Percentiles rank a stretch among this genome's conserved stretches.
phyloP scores from a whole-genome alignment of 257 asterid species.

The Nicotiana sylvestris region DNA sequence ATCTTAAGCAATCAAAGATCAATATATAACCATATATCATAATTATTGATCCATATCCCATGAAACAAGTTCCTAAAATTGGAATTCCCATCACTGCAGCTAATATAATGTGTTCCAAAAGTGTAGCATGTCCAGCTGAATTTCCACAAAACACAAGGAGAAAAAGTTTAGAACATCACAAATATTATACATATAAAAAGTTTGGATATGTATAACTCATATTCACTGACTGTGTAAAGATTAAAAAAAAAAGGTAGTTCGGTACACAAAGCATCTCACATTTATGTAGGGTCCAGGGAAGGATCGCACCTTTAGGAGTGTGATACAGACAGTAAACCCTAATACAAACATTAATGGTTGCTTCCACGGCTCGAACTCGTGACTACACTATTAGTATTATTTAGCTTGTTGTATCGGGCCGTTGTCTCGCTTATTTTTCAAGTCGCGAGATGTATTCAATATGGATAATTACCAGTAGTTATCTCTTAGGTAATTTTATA shows the following conservation, averaged over 20 bases:
- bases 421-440: neutral
- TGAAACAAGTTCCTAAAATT: conserved; percentile 43
- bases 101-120: conserved; percentile 63
- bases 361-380: fast-evolving
- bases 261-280: fast-evolving
- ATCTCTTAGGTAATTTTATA: neutral
- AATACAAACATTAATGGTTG: too few relatives aligned
- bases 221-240: neutral
- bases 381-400: neutral
- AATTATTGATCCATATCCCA: conserved; percentile 66
- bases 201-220: too few relatives aligned
- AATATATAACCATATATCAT: conserved; percentile 60
- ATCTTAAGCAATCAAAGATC: conserved; percentile 62
- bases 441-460: neutral
- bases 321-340: too few relatives aligned
- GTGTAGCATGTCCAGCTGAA: conserved; percentile 84
- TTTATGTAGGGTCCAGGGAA: too few relatives aligned
- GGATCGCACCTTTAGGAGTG: too few relatives aligned
- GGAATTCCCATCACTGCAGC: conserved; percentile 66
- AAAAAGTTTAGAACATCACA: neutral
- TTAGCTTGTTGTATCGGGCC: neutral
- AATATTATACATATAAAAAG: neutral
- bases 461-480: neutral
- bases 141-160: neutral
- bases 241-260: neutral